Conservation (phyloP, 2,329 filamentous ascomycete species). For the Pestalotiopsis sp. region DNA sequence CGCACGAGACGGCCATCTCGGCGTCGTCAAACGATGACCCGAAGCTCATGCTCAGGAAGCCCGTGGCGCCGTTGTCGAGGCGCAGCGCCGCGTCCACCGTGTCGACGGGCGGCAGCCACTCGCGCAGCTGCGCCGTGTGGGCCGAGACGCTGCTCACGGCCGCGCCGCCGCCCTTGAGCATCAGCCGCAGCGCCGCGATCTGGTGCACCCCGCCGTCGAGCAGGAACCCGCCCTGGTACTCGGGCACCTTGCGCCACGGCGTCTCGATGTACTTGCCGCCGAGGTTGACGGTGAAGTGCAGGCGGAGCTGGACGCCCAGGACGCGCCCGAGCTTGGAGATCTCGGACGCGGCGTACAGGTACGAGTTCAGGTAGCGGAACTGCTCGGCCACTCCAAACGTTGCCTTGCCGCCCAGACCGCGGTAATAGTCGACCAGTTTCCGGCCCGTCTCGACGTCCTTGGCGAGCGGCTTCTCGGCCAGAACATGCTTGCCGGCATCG, state of each 20-base stretch:
- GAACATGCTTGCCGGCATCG: slow-evolving; percentile 69
- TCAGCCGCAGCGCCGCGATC: slow-evolving; percentile 61
- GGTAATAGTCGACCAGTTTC: slow-evolving; percentile 42
- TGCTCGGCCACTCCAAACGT: slow-evolving; percentile 73
- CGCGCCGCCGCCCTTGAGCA: slow-evolving; percentile 52
- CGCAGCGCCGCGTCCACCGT: slow-evolving; percentile 64
- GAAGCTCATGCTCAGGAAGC: slow-evolving; percentile 60
- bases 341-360: slow-evolving; percentile 52
- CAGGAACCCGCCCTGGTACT: slow-evolving; percentile 76
- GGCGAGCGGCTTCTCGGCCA: slow-evolving; percentile 71
- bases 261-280: slow-evolving; percentile 54
- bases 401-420: slow-evolving; percentile 32
- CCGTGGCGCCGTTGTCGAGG: slow-evolving; percentile 56
- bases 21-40: slow-evolving; percentile 57
- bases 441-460: slow-evolving; percentile 53
- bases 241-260: slow-evolving; percentile 68
- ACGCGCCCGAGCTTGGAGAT: slow-evolving; percentile 56
- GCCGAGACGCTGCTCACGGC: slow-evolving; percentile 53
- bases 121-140: slow-evolving; percentile 56
- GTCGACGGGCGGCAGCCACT: slow-evolving; percentile 67
- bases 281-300: slow-evolving; percentile 38
- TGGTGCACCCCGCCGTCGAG: slow-evolving; percentile 79
- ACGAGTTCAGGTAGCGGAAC: slow-evolving; percentile 65
- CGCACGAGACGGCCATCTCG: slow-evolving; percentile 60
- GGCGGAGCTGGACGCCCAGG: slow-evolving; percentile 51